Evolutionary conservation across 1,284 basidiomycete species (phyloP), one percentile per base, ranked within the genome.

Genomic region (Leccinum laetum): DNA sequence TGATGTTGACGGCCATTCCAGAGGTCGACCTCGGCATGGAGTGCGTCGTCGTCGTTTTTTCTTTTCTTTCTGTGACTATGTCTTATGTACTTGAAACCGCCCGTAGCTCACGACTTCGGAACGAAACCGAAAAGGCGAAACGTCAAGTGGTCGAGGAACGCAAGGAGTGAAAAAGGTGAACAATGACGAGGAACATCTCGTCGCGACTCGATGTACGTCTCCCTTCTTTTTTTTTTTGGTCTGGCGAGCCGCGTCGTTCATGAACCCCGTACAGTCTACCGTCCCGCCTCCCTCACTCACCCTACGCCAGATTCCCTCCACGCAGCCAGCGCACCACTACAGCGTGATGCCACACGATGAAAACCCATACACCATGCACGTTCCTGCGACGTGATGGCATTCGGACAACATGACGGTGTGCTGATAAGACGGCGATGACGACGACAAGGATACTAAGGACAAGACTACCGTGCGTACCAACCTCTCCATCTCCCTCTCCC

Each of bases 11-110:
- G 13, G 94, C 94, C 39, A 96, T 99, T 69, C 96, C 96, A 0
- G 97, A 99, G 75, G 94, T 99, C 5, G 97, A 99, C 77, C 82
- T 99, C 5, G 97, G 97, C 63, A 98, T 99, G 90, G 96, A 99
- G 95, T 97, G 72, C 72, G 93, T 87, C 44, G 1, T 41, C 41
- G 37, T 14, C 16, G 2, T 10, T n/a, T 4, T 2, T n/a, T 11
- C 5, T 2, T n/a, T 0, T 3, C 7, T 18, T 2, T 8, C 26
- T 21, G 32, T 10, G 41, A n/a, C 4, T 9, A 29, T 29, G 29
- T 44, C 16, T 44, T 3, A 44, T 13, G 26, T 26, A 26, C 26
- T 26, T 39, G 1, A 4, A 44, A n/a, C 41, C 16, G 41, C 16
- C 2, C 16, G 8, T 37, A 98, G 96, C 69, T 84, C 91, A 14